Conservation (phyloP, 306 rosid genomes). For the Acacia acuminata region DNA sequence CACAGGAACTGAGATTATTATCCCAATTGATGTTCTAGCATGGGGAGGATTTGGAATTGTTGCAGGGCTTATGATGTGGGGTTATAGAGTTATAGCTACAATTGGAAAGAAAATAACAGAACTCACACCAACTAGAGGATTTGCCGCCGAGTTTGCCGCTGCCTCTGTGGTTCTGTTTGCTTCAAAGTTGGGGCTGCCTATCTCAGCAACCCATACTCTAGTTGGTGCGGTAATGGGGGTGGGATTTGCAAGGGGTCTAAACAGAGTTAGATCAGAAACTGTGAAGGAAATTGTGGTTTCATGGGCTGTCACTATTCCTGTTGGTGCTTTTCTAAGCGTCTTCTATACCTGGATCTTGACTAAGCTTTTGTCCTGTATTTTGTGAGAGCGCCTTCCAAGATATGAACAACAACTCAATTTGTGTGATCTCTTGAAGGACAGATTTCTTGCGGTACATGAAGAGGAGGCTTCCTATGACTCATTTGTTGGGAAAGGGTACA, state of each 20-base stretch:
- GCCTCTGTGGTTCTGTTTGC: conserved; percentile 93
- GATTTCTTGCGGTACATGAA: conserved; percentile 24
- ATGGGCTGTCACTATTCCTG: conserved; percentile 92
- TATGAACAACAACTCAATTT: conserved; percentile 30
- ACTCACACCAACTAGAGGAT: conserved; percentile 95
- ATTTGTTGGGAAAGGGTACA: conserved; percentile 29
- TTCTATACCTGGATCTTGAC: conserved; percentile 89
- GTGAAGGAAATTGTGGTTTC: conserved; percentile 91
- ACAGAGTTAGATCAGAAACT: conserved; percentile 88
- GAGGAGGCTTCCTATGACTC: conserved; percentile 9
- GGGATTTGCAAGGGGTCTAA: conserved; percentile 94
- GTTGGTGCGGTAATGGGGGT: conserved; percentile 99
- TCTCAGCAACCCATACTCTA: conserved; percentile 91
- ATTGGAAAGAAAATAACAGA: conserved; percentile 95
- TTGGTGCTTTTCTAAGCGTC: conserved; percentile 73
- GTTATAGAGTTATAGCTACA: conserved; percentile 93
- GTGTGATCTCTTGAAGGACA: conserved; percentile 27
- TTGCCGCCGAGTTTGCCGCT: conserved; percentile 98
- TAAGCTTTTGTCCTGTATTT: conserved; percentile 65
- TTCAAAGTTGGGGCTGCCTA: conserved; percentile 81
- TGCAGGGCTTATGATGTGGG: conserved; percentile 97
- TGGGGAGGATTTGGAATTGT: conserved; percentile 99
- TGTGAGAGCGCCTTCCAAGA: conserved; percentile 47
- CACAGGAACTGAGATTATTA: conserved; percentile 63
- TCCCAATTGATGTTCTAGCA: conserved; percentile 93